Percentiles rank a stretch among this genome's conserved stretches.
Conservation (phyloP, 208 protist genomes). For the Leishmania lainsoni region DNA sequence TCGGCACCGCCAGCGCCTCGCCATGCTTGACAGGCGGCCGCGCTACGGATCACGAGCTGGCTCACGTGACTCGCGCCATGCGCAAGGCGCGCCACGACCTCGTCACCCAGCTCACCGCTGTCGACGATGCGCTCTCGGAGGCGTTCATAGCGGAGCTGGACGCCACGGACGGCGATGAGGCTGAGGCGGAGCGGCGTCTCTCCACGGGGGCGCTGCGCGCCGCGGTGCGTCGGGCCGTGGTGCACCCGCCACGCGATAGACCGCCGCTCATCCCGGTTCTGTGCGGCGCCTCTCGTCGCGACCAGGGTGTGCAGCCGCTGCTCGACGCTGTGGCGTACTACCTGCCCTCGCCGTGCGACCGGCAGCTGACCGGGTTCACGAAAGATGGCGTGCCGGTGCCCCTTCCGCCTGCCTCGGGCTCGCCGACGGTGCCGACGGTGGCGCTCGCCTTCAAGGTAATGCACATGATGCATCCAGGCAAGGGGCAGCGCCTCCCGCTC, state of each 20-base stretch:
- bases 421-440: slow-evolving; percentile 55
- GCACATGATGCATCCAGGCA: slow-evolving; percentile 60
- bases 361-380: slow-evolving; percentile 52
- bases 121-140: slow-evolving; percentile 76
- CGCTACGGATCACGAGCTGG: slow-evolving; percentile 33
- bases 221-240: slow-evolving; percentile 67
- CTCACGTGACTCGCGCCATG: slow-evolving; percentile 46
- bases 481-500: slow-evolving; percentile 72
- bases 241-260: slow-evolving; percentile 30
- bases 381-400: slow-evolving; percentile 42
- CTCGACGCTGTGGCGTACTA: slow-evolving; percentile 90
- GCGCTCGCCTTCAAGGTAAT: slow-evolving; percentile 95
- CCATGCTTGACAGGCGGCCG: not conserved
- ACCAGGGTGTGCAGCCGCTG: slow-evolving; percentile 93
- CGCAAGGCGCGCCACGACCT: slow-evolving; percentile 50
- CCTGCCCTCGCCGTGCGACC: slow-evolving; percentile 93
- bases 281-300: slow-evolving; percentile 90
- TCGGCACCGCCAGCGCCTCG: not conserved
- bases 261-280: slow-evolving; percentile 79
- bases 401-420: slow-evolving; percentile 42
- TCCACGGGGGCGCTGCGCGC: slow-evolving; percentile 47
- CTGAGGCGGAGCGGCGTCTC: slow-evolving; percentile 61
- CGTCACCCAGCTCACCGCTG: slow-evolving; percentile 62
- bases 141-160: slow-evolving; percentile 67
- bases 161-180: slow-evolving; percentile 75